These are phyloP conservation scores for Tephrocybe sp. DNA, from an alignment of 768 basidiomycete genomes.

Conservation along the genomic window DNA sequence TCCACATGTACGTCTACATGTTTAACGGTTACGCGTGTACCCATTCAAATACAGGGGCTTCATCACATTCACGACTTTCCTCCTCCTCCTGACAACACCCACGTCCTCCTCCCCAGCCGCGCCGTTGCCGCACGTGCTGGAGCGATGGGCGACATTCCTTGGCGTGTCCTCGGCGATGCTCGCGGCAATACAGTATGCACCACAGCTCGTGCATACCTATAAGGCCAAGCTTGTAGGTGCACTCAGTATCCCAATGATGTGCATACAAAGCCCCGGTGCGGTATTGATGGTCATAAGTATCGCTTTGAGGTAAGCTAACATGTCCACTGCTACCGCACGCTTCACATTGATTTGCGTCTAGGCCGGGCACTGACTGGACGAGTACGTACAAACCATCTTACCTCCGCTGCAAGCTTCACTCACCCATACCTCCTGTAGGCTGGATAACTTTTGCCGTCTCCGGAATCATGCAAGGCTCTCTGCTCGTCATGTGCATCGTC, in stretches of 20 bases:
- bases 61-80: constrained; percentile 57
- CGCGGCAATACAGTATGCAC: constrained; percentile 83
- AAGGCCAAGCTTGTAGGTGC: constrained; percentile 82
- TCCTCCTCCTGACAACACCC: constrained; percentile 51
- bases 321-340: too few relatives aligned
- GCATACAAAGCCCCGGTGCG: constrained; percentile 89
- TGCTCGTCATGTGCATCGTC: constrained; percentile 81
- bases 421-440: constrained; percentile 35
- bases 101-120: constrained; percentile 37
- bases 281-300: constrained; percentile 85
- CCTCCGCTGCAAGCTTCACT: background rate
- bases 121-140: constrained; percentile 31
- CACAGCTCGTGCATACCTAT: constrained; percentile 84
- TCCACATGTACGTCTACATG: constrained; percentile 66
- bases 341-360: too few relatives aligned
- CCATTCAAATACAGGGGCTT: constrained; percentile 42
- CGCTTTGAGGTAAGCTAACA: constrained; percentile 53
- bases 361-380: constrained; percentile 85
- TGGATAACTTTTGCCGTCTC: constrained; percentile 84
- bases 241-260: constrained; percentile 94
- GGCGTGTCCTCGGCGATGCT: constrained; percentile 80
- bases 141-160: constrained; percentile 80
- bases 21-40: too few relatives aligned
- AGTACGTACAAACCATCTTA: constrained; percentile 41
- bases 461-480: constrained; percentile 78